Conservation (phyloP, 179 eudicot species). For the Kewa caespitosa region DNA sequence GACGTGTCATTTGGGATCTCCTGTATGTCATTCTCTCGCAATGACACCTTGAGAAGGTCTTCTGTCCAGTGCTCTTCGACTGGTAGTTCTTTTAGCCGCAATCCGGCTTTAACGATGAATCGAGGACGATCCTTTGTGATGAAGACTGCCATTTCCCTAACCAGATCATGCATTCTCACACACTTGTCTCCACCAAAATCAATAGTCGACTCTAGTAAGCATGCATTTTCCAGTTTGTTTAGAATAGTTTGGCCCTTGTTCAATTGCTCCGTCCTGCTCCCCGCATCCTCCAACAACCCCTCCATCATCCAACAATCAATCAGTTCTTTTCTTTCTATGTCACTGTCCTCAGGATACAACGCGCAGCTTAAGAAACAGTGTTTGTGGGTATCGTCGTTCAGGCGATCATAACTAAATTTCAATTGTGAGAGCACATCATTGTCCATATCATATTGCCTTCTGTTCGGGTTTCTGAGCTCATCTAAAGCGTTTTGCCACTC, state of each 20-base stretch:
- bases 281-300: slow-evolving; percentile 20
- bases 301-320: slow-evolving; percentile 26
- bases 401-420: too few relatives aligned
- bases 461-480: neutral
- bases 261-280: slow-evolving; percentile 3
- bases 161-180: neutral
- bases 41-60: slow-evolving; percentile 17
- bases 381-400: too few relatives aligned
- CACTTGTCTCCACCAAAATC: neutral
- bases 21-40: neutral
- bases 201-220: slow-evolving; percentile 8
- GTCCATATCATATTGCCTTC: too few relatives aligned
- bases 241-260: slow-evolving; percentile 15
- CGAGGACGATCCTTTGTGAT: neutral
- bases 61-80: slow-evolving; percentile 7
- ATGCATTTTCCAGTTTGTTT: neutral
- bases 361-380: slow-evolving; percentile 2
- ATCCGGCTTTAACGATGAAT: slow-evolving; percentile 15
- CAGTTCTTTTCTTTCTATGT: slow-evolving; percentile 10
- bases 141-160: slow-evolving; percentile 15
- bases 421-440: too few relatives aligned
- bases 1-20: slow-evolving; percentile 18
- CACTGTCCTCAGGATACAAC: slow-evolving; percentile 17
- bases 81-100: slow-evolving; percentile 6
- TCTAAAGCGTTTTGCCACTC: neutral